Evolutionary conservation across 345 rosid genomes (phyloP), one percentile per base, ranked within the genome.

Genomic region (Salix purpurea): DNA sequence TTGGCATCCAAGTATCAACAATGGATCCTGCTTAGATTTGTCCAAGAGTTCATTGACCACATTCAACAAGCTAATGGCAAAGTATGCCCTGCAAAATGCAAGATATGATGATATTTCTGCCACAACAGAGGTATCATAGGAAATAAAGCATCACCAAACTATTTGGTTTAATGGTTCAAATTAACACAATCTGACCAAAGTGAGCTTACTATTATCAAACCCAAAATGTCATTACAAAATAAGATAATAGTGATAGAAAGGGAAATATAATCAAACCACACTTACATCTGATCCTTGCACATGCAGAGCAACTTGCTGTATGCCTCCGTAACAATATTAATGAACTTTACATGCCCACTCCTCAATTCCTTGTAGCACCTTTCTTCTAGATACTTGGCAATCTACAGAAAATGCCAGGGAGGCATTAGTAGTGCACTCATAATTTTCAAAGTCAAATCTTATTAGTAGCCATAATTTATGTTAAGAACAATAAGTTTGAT

Each of bases 271-370:
- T 3, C 5, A 40, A 48, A 18, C 30, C 56, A n/a, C 68, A 69
- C 89, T 86, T 81, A 96, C 99, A 93, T 96, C 77, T 96, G 99
- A 74, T 83, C 91, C 81, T 91, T 92, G 82, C 99, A 96, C 76
- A 86, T 79, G 79, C 80, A 87, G 69, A 96, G 94, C 86, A 96
- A 70, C 81, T 90, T 96, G 62, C 86, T 86, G 84, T 96, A 96
- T 60, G 89, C 85, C 78, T 92, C 97, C 1, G 85, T 82, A 65
- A 88, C 89, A 80, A 87, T 85, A 83, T 83, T 89, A 80, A 93
- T 81, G 84, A 87, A 84, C 80, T 89, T 91, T 80, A 85, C 73
- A 62, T 96, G 97, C 75, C 82, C 91, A 19, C 83, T 80, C 70
- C 94, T 91, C 81, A 96, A 86, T 78, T 96, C 98, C 89, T 90